These are phyloP conservation scores for Actinomortierella ambigua DNA, from an alignment of 371 early-diverging fungal genomes.

Conservation along the genomic window DNA sequence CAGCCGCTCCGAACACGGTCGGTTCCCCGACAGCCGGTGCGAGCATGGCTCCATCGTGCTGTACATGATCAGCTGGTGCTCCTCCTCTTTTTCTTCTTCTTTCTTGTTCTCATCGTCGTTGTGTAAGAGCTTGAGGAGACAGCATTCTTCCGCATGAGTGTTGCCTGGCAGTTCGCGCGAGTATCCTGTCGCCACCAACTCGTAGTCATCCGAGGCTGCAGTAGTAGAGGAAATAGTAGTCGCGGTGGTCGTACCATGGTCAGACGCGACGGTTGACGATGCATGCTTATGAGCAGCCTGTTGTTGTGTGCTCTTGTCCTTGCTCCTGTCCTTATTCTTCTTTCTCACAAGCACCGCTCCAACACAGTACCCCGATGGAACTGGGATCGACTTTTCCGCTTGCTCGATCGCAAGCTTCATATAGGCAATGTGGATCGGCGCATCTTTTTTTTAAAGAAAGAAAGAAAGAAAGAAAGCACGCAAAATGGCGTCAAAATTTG, in stretches of 20 bases:
- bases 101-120: not conserved
- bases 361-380: conserved; percentile 87
- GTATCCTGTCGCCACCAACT: conserved; percentile 73
- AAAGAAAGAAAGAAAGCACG: no score
- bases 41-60: conserved; percentile 95
- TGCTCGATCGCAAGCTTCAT: conserved; percentile 81
- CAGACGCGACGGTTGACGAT: not conserved
- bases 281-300: conserved; percentile 12
- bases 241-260: not conserved
- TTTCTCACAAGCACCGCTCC: conserved; percentile 80
- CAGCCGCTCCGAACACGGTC: conserved; percentile 70
- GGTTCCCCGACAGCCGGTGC: conserved; percentile 76
- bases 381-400: conserved; percentile 78
- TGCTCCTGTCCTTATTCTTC: conserved; percentile 4
- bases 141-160: conserved; percentile 92
- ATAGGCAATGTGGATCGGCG: conserved; percentile 44
- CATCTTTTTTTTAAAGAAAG: conserved; percentile 21
- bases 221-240: conserved; percentile 23
- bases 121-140: conserved; percentile 67
- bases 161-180: conserved; percentile 91
- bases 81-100: not conserved
- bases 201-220: no score
- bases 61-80: conserved; percentile 65
- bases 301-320: conserved; percentile 9
- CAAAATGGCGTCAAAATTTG: no score